Percentiles rank a stretch among this genome's conserved stretches.
These are phyloP conservation scores for Allium sativum DNA, from an alignment of 106 monocot species.

Conservation along the genomic window DNA sequence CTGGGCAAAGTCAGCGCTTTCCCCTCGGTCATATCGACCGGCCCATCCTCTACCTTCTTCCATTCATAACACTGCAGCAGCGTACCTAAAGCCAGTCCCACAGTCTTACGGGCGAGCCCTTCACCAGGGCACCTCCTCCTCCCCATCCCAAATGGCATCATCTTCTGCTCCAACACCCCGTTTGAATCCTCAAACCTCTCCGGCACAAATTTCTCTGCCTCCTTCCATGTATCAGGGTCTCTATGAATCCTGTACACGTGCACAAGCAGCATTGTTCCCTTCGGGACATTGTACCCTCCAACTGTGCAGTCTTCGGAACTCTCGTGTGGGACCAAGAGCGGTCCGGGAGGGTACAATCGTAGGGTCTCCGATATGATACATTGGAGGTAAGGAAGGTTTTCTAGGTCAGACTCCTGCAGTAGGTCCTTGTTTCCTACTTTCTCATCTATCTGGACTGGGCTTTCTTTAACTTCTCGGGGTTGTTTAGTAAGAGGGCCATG, in stretches of 20 bases:
- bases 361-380: slow-evolving; percentile 3
- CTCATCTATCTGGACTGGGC: neutral
- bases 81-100: slow-evolving; percentile 1
- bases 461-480: slow-evolving; percentile 3
- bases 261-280: slow-evolving; percentile 1
- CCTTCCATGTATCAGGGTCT: neutral
- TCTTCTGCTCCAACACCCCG: neutral
- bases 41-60: neutral
- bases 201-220: neutral
- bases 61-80: slow-evolving; percentile 11
- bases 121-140: slow-evolving; percentile 14
- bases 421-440: neutral
- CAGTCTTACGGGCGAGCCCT: neutral
- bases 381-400: slow-evolving; percentile 3
- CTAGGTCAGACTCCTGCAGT: slow-evolving; percentile 3
- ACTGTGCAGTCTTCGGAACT: neutral
- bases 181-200: slow-evolving; percentile 5
- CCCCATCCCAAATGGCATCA: slow-evolving; percentile 15
- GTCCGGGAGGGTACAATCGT: slow-evolving; percentile 1
- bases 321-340: slow-evolving; percentile 7
- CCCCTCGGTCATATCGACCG: slow-evolving; percentile 2
- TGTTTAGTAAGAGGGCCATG: slow-evolving; percentile 6
- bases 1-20: slow-evolving; percentile 2
- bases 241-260: slow-evolving; percentile 2
- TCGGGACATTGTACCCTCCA: slow-evolving; percentile 2